Base-by-base conservation (phyloP, 148 eudicot genomes). In the Linanthus parryae region DNA sequence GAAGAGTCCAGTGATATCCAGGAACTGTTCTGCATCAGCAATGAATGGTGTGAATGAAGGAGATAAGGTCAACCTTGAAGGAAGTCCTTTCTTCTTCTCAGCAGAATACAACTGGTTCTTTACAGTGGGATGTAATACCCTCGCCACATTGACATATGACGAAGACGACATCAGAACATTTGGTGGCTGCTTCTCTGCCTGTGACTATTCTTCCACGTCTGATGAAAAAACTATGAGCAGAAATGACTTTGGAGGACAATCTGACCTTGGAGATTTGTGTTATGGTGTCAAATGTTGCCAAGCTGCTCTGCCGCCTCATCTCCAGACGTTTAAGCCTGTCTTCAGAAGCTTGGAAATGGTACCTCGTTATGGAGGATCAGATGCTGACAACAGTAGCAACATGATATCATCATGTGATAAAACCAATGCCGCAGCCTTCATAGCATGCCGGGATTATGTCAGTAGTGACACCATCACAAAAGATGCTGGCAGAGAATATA, bases 31-130 rank as follows among this genome's bases (percentile, higher is more conserved):
- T 4, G 4, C 21, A 17, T n/a, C n/a, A n/a, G n/a, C n/a, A n/a
- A 47, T 48, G 22, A 13, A 48, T 1, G 36, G 16, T n/a, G 0
- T 5, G 13, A 12, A 8, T 9, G 36, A 13, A 15, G 5, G 4
- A 17, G 22, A 14, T 1, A 27, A 16, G 13, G 30, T 23, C 4
- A 19, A 48, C 22, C 30, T 48, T 0, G 6, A 11, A 28, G 36
- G 36, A 28, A 48, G 36, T 5, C 53, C 53, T 17, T 48, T 48
- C 18, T 48, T 29, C 29, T 25, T 48, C 21, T 48, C 53, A 15
- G 3, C 7, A 21, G 18, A 0, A 1, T 13, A 11, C 0, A 48
- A 48, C 13, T 20, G 15, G 8, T 29, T 48, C 36, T 12, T 48
- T 3, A 37, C 36, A 7, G 12, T 48, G 17, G 53, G 53, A 15